Conservation (phyloP, 2,329 filamentous ascomycete genomes). For the Cytospora chrysosperma region DNA sequence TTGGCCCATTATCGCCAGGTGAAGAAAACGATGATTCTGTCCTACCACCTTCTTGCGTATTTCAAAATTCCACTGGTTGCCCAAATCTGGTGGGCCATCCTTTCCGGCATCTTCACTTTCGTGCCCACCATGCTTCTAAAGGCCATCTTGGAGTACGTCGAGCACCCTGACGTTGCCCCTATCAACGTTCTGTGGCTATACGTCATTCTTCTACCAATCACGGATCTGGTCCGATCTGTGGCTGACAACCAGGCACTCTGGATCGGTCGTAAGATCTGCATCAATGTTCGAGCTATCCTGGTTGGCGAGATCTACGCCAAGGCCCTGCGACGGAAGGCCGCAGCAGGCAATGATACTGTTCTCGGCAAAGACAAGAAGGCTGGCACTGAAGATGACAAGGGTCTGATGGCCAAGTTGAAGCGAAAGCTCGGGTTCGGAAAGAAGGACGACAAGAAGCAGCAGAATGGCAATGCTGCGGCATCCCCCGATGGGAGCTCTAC, state of each 20-base stretch:
- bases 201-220: constrained; percentile 83
- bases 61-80: constrained; percentile 75
- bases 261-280: constrained; percentile 92
- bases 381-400: constrained; percentile 38
- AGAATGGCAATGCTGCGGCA: constrained; percentile 33
- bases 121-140: constrained; percentile 87
- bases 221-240: constrained; percentile 78
- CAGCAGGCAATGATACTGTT: constrained; percentile 71
- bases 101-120: constrained; percentile 84
- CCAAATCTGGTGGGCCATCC: constrained; percentile 76
- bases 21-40: constrained; percentile 76
- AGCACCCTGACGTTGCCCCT: constrained; percentile 72
- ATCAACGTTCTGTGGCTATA: constrained; percentile 93
- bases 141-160: constrained; percentile 91
- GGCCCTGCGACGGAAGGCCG: constrained; percentile 85
- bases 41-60: constrained; percentile 78
- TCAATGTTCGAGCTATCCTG: constrained; percentile 88
- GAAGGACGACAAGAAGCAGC: constrained; percentile 49
- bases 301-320: constrained; percentile 98
- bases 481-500: not conserved
- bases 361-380: constrained; percentile 56
- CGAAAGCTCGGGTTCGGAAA: constrained; percentile 61
- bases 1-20: constrained; percentile 80
- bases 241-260: constrained; percentile 85
- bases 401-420: constrained; percentile 51